phyloP scores from a whole-genome alignment of 768 basidiomycete species.

The Pleurotus platypus region DNA sequence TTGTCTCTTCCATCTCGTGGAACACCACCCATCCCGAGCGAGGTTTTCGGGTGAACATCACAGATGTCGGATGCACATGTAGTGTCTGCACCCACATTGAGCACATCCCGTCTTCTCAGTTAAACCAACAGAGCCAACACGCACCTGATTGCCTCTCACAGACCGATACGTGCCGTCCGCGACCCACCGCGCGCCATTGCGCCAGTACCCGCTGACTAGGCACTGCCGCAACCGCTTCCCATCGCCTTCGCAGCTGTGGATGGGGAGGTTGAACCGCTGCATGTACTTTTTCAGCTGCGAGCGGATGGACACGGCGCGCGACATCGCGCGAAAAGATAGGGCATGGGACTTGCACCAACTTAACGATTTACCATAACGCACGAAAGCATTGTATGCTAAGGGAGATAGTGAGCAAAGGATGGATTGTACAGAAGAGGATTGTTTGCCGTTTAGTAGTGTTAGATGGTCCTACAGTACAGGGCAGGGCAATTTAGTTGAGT shows the following conservation, averaged over 20 bases:
- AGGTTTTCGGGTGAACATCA: constrained; percentile 90
- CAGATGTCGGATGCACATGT: constrained; percentile 91
- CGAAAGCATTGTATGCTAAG: constrained; percentile 90
- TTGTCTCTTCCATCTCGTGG: constrained; percentile 96
- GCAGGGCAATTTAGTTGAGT: constrained; percentile 2
- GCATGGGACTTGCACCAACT: constrained; percentile 94
- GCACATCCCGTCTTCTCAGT: too few species aligned
- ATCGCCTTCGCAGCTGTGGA: constrained; percentile 89
- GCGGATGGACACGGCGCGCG: constrained; percentile 90
- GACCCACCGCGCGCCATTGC: constrained; percentile 87
- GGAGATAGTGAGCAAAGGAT: not conserved
- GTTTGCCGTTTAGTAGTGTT: constrained; percentile 84
- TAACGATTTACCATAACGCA: constrained; percentile 75
- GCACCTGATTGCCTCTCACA: constrained; percentile 79
- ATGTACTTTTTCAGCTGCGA: constrained; percentile 95
- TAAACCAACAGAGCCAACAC: too few species aligned
- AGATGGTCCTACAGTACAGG: constrained; percentile 79
- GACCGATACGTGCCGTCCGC: constrained; percentile 93
- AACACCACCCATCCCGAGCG: constrained; percentile 91
- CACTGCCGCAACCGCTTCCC: constrained; percentile 79
- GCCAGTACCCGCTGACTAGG: constrained; percentile 90
- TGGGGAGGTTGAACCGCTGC: constrained; percentile 79
- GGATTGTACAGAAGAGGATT: not conserved
- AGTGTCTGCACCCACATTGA: constrained; percentile 29
- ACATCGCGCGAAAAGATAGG: constrained; percentile 91